Conservation (phyloP, 2,329 filamentous ascomycete genomes). For the Aureobasidium sp. region DNA sequence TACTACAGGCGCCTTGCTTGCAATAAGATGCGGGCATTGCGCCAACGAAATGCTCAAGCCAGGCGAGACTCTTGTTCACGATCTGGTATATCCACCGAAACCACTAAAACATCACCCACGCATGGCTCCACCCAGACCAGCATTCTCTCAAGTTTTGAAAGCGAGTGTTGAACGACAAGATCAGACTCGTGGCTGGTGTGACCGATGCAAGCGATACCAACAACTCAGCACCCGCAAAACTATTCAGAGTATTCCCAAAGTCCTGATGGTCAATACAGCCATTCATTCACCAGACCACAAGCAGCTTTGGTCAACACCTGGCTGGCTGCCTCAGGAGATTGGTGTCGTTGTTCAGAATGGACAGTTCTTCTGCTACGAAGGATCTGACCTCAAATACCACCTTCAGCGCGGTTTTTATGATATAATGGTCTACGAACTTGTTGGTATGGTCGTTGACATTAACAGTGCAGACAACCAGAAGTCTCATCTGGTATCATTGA, state of each 20-base stretch:
- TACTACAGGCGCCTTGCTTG: constrained; percentile 62
- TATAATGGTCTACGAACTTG: constrained; percentile 82
- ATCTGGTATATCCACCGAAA: constrained; percentile 69
- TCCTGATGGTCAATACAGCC: constrained; percentile 81
- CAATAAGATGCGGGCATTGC: constrained; percentile 80
- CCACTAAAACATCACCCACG: constrained; percentile 39
- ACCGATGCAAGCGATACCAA: constrained; percentile 83
- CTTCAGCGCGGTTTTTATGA: constrained; percentile 71
- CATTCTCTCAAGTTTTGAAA: constrained; percentile 88
- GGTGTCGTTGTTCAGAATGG: constrained; percentile 84
- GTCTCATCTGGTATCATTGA: constrained; percentile 81
- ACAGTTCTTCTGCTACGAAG: constrained; percentile 93
- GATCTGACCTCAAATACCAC: constrained; percentile 76
- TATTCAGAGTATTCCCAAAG: constrained; percentile 71
- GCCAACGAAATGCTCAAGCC: constrained; percentile 76
- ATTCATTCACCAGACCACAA: constrained; percentile 67
- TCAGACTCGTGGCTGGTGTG: constrained; percentile 88
- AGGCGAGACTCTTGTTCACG: constrained; percentile 74
- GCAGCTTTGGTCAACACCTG: constrained; percentile 78
- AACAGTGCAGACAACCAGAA: constrained; percentile 79
- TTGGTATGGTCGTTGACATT: constrained; percentile 85
- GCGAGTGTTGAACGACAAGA: constrained; percentile 84
- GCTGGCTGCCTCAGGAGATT: constrained; percentile 90
- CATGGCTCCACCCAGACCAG: constrained; percentile 38
- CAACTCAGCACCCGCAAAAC: constrained; percentile 78